Evolutionary conservation across 805 yeast genomes (phyloP).

Genomic region (Candida coleopterorum): DNA sequence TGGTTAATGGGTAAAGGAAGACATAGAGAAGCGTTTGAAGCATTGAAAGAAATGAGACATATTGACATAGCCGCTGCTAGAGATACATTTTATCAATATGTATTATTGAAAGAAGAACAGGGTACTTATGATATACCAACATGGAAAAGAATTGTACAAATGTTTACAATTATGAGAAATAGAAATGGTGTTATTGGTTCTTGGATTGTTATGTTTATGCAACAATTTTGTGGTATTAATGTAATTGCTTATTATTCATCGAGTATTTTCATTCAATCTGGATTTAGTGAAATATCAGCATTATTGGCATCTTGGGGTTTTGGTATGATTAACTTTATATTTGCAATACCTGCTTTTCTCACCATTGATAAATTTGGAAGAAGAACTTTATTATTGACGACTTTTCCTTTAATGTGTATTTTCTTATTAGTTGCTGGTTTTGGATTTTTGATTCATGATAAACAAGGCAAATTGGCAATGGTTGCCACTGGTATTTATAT

Average conservation of each 20-base stretch:
- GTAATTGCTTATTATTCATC: constrained; percentile 85
- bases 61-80: constrained; percentile 56
- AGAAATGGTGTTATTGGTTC: constrained; percentile 80
- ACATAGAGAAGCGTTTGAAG: constrained; percentile 44
- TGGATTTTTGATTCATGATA: constrained; percentile 59
- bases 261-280: constrained; percentile 65
- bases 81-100: constrained; percentile 56
- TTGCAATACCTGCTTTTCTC: constrained; percentile 79
- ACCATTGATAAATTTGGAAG: constrained; percentile 79
- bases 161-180: constrained; percentile 72
- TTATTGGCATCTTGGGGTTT: constrained; percentile 82
- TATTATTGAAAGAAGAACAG: constrained; percentile 62
- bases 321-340: constrained; percentile 73
- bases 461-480: constrained; percentile 52
- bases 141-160: constrained; percentile 44
- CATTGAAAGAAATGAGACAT: constrained; percentile 44
- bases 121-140: constrained; percentile 44
- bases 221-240: constrained; percentile 87
- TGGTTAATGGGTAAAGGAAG: constrained; percentile 57
- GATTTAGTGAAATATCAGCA: constrained; percentile 57
- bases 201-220: constrained; percentile 82
- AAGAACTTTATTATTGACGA: constrained; percentile 50
- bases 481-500: constrained; percentile 62
- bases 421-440: constrained; percentile 62
- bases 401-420: constrained; percentile 62